Evolutionary conservation across 2,329 filamentous ascomycete species (phyloP), one percentile per base, ranked within the genome.

Genomic region (Diaporthe eres): DNA sequence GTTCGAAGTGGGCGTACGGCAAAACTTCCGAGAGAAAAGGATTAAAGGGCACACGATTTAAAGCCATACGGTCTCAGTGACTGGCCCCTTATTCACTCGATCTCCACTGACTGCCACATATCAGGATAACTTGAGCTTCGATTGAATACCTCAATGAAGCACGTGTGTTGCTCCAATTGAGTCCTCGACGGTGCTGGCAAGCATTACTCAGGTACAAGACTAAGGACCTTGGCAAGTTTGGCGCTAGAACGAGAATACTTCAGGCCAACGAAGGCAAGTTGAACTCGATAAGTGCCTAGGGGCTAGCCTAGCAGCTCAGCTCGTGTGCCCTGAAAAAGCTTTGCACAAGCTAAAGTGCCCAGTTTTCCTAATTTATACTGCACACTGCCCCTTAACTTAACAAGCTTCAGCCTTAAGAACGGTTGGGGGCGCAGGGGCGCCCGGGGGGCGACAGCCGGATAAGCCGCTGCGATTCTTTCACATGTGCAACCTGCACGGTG

Each of bases 301-400:
- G 28, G 5, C 28, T 6, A 57, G 53, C 28, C 53, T 57, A 34
- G 53, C 13, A n/a, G 28, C 55, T 58, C 31, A 34, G 55, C 28
- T 37, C 31, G 9, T 58, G 2, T 58, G 28, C 55, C 13, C 55
- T n/a, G 0, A 34, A 22, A 58, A 37, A 22, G 53, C 13, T 1
- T 15, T 9, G 53, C 55, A 58, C 10, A 22, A 58, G 28, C 15
- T 34, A 3, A 9, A 22, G 15, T 9, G 55, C 55, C 28, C 25
- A 34, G 31, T 17, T 13, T n/a, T 13, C 15, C 1, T 22, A 19
- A 13, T 28, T 37, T 47, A 7, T 65, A 65, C 42, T 49, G 42
- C 25, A 8, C 42, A n/a, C 61, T 47, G 42, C 61, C 61, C 61
- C 61, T 65, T 47, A 34, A n/a, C 19, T n/a, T 49, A 49, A 67